These are phyloP conservation scores for Alloteropsis semialata DNA, from an alignment of 176 grass and related monocot species.

Conservation along the genomic window DNA sequence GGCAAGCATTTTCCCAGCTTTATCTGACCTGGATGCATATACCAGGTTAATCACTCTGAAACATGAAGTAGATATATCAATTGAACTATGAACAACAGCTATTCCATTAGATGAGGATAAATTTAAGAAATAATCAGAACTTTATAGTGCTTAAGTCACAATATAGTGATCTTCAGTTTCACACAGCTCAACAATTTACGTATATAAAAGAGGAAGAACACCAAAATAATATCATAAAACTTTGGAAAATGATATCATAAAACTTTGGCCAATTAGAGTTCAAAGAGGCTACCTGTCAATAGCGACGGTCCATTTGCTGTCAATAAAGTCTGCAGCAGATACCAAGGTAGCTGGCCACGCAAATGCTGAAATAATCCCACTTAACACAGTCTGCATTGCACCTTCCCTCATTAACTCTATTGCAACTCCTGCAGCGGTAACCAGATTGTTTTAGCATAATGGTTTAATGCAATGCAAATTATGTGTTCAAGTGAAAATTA, in stretches of 20 bases:
- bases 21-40: constrained; percentile 75
- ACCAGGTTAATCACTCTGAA: constrained; percentile 19
- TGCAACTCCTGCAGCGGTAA: constrained; percentile 56
- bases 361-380: constrained; percentile 73
- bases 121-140: constrained; percentile 1
- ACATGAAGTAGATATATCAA: background rate
- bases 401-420: constrained; percentile 86
- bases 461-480: background rate
- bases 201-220: background rate
- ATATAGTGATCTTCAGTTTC: background rate
- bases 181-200: background rate
- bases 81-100: background rate
- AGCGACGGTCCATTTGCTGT: constrained; percentile 92
- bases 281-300: constrained; percentile 74
- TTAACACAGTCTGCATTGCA: constrained; percentile 85
- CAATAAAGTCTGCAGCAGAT: constrained; percentile 86
- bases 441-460: constrained; percentile 17
- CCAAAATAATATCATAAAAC: background rate
- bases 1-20: constrained; percentile 91
- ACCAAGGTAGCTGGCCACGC: constrained; percentile 80
- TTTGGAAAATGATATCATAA: background rate
- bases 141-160: background rate
- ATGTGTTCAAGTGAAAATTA: constrained; percentile 36
- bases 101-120: background rate
- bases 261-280: background rate